A percentile compares a stretch with the other conserved stretches of the same genome.
Conservation (phyloP, 1,284 basidiomycete genomes). For the Coniophora puteana region DNA sequence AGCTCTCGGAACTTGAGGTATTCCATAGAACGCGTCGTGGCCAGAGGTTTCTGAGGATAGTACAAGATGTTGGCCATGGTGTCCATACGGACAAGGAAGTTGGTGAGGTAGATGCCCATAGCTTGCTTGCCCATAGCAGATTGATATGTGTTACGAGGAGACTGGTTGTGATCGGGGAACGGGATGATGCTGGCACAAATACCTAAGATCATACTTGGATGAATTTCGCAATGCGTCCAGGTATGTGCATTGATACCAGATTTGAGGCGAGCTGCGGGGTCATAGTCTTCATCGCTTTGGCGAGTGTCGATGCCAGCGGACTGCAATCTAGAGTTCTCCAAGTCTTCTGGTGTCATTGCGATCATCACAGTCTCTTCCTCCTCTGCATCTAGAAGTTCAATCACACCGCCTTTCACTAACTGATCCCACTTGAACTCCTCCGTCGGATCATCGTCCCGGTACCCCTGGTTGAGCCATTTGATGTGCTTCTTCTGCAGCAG, state of each 20-base stretch:
- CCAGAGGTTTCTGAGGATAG: conserved; percentile 98
- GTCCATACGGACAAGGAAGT: conserved; percentile 97
- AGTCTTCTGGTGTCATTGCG: conserved; percentile 95
- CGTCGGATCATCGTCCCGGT: conserved; percentile 46
- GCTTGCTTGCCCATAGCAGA: conserved; percentile 99
- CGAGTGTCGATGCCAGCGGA: conserved; percentile 58
- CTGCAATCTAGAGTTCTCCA: conserved; percentile 80
- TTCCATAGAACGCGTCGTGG: conserved; percentile 98
- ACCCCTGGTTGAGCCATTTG: conserved; percentile 60
- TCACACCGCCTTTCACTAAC: conserved; percentile 82
- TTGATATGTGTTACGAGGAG: conserved; percentile 98
- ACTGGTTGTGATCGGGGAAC: conserved; percentile 99
- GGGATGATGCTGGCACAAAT: conserved; percentile 99
- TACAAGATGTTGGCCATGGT: conserved; percentile 99
- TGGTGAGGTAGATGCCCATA: conserved; percentile 97
- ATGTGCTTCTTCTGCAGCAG: conserved; percentile 85
- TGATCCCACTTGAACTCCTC: conserved; percentile 82
- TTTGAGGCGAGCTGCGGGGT: conserved; percentile 87
- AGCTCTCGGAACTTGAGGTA: conserved; percentile 97
- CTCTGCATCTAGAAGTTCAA: conserved; percentile 96
- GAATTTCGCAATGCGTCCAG: conserved; percentile 99
- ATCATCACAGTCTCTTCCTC: conserved; percentile 99
- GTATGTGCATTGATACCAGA: conserved; percentile 79
- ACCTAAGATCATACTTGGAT: conserved; percentile 98
- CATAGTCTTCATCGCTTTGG: conserved; percentile 67